Evolutionary conservation across 768 basidiomycete species (phyloP).

Genomic region (Boletus bicolor): DNA sequence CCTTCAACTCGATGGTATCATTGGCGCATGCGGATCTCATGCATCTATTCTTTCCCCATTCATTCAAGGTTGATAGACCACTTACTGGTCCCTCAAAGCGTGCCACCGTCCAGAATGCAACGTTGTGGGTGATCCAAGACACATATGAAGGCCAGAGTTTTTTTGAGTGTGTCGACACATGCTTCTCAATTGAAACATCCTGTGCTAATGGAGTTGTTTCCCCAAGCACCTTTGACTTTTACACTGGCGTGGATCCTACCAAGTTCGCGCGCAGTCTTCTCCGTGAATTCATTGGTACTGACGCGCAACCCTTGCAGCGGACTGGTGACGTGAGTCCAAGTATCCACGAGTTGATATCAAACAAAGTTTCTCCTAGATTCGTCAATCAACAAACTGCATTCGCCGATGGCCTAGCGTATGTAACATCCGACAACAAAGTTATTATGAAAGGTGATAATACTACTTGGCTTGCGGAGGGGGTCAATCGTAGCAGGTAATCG

Average conservation of each 20-base stretch:
- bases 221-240: conserved; percentile 58
- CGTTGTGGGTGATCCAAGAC: conserved; percentile 67
- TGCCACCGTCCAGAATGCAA: conserved; percentile 28
- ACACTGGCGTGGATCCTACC: conserved; percentile 60
- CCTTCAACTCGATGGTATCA: conserved; percentile 10
- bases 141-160: conserved; percentile 63
- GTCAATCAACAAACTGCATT: conserved; percentile 55
- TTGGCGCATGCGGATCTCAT: conserved; percentile 13
- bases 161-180: conserved; percentile 55
- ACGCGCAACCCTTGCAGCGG: conserved; percentile 45
- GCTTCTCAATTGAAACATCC: background rate
- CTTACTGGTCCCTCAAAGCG: conserved; percentile 14
- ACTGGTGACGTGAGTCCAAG: conserved; percentile 57
- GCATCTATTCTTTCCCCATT: conserved; percentile 1
- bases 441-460: conserved; percentile 79
- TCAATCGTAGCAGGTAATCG: conserved; percentile 57
- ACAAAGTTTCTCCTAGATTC: conserved; percentile 45
- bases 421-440: conserved; percentile 54
- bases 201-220: conserved; percentile 2
- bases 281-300: conserved; percentile 13
- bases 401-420: conserved; percentile 50
- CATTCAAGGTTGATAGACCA: background rate
- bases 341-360: background rate
- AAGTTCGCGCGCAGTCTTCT: conserved; percentile 34
- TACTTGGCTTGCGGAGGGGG: conserved; percentile 49